phyloP scores from a whole-genome alignment of 1,284 basidiomycete genomes.

The Moesziomyces sp. region DNA sequence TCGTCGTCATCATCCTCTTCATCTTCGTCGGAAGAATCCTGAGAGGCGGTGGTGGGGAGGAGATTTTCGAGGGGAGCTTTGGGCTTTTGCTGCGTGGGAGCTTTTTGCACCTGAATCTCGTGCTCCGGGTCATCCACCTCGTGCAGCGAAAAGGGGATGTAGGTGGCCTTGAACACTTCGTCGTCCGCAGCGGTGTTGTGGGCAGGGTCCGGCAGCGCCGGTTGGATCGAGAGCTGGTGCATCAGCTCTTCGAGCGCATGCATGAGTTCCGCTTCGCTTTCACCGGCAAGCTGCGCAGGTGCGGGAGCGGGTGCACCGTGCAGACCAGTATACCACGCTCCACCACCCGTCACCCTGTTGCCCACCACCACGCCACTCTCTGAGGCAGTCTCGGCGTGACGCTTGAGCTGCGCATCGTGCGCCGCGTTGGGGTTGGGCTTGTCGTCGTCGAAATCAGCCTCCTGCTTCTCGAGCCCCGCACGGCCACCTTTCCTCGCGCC shows the following conservation, averaged over 20 bases:
- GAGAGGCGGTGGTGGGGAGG: conserved; percentile 2
- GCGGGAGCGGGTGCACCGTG: neutral
- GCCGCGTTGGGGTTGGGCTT: conserved; percentile 24
- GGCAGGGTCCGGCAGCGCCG: neutral
- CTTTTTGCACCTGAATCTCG: conserved; percentile 49
- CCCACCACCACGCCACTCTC: neutral
- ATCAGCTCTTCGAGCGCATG: conserved; percentile 42
- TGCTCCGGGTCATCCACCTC: conserved; percentile 65
- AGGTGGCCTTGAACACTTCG: conserved; percentile 61
- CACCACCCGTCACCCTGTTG: conserved; percentile 33
- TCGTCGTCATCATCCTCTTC: conserved; percentile 8
- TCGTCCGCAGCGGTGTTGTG: conserved; percentile 27
- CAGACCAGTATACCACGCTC: conserved; percentile 36
- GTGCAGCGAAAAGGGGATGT: conserved; percentile 64
- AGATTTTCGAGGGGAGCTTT: conserved; percentile 5
- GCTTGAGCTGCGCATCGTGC: conserved; percentile 18
- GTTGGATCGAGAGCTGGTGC: conserved; percentile 20
- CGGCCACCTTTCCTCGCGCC: conserved; percentile 40
- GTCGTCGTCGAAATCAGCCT: conserved; percentile 31
- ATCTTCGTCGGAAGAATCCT: conserved; percentile 5
- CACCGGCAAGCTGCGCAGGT: conserved; percentile 15
- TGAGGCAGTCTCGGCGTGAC: neutral
- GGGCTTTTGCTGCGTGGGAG: neutral
- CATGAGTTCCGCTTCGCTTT: conserved; percentile 54
- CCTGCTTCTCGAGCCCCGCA: conserved; percentile 56